Evolutionary conservation across 495 filamentous ascomycete genomes (phyloP), one percentile per base, ranked within the genome.

Genomic region (Pseudoneurospora amorphoporcata): DNA sequence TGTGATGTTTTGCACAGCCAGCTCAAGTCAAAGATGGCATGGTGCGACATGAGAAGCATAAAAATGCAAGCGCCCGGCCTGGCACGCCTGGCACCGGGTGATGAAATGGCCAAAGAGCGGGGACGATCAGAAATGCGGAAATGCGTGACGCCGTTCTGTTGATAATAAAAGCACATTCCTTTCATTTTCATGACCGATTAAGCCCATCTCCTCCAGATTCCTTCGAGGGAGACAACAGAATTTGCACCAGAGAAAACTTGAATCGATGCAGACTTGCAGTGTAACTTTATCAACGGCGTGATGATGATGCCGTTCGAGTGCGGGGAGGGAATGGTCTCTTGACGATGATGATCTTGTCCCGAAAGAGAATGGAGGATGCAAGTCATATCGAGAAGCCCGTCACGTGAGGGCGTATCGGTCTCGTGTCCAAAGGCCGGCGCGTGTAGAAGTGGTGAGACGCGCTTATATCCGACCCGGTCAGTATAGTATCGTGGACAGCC

Each of bases 341-440:
- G 29, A 65, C 0, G 12, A 65, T 12, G 29, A 65, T 17, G 29
- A 65, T 65, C 53, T 8, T 65, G 32, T 35, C 53, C 53, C 29
- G 29, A 65, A 8, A 35, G 1, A 65, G 53, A 65, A 35, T 65
- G 29, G 29, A 65, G 53, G 32, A 35, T 65, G 53, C 53, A 65
- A 65, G 53, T 65, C 23, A 35, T 35, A 37, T 65, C 53, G 53
- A 14, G n/a, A 19, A 7, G 12, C 32, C 3, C n/a, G 8, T 77
- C 76, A 79, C 76, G 76, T 77, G 77, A 73, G 2, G 32, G 37
- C 76, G 76, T 73, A 72, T 65, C 76, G 70, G 12, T 1, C 42
- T 74, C 77, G 77, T 70, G 77, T 61, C 74, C n/a, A 40, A 23
- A 23, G 8, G 38, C 12, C 42, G 29, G 58, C 35, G 42, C 61